Conservation (phyloP, 1,139 yeast genomes). For the Protomyces lactucae-debilis region DNA sequence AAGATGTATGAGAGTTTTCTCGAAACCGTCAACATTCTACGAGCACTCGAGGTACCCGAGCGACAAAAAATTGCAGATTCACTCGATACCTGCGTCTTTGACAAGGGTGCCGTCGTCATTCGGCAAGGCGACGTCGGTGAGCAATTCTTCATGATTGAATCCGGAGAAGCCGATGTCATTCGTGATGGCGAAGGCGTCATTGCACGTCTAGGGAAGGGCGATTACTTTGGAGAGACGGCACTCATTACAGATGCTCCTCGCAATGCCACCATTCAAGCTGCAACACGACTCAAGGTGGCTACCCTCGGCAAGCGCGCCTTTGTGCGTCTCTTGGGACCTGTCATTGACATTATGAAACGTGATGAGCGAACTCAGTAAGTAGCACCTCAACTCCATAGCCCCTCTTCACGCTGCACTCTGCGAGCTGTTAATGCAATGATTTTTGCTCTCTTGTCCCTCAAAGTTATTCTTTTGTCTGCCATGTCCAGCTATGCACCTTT, state of each 20-base stretch:
- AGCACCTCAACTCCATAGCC: too few species aligned
- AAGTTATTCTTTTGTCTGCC: too few species aligned
- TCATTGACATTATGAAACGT: conserved; percentile 21
- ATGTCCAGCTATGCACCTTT: too few species aligned
- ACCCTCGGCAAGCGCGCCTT: conserved; percentile 88
- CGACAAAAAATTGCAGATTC: conserved; percentile 94
- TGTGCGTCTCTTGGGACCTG: conserved; percentile 73
- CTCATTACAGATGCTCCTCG: conserved; percentile 85
- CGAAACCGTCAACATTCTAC: conserved; percentile 77
- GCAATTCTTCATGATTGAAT: conserved; percentile 81
- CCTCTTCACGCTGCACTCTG: too few species aligned
- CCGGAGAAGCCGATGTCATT: conserved; percentile 74
- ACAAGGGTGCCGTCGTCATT: conserved; percentile 69
- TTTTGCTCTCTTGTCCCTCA: too few species aligned
- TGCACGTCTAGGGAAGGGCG: conserved; percentile 66
- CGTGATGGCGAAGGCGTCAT: conserved; percentile 59
- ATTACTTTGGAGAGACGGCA: conserved; percentile 95
- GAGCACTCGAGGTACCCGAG: conserved; percentile 68
- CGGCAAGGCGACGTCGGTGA: conserved; percentile 89
- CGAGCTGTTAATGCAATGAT: too few species aligned
- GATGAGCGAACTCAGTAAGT: conserved; percentile 4
- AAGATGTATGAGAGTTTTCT: conserved; percentile 84
- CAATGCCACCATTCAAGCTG: conserved; percentile 86
- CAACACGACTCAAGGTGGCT: conserved; percentile 74
- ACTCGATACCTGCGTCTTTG: conserved; percentile 68